These are phyloP conservation scores for Phaeosphaeriaceae sp. DNA, from an alignment of 2,329 filamentous ascomycete genomes.

Conservation along the genomic window DNA sequence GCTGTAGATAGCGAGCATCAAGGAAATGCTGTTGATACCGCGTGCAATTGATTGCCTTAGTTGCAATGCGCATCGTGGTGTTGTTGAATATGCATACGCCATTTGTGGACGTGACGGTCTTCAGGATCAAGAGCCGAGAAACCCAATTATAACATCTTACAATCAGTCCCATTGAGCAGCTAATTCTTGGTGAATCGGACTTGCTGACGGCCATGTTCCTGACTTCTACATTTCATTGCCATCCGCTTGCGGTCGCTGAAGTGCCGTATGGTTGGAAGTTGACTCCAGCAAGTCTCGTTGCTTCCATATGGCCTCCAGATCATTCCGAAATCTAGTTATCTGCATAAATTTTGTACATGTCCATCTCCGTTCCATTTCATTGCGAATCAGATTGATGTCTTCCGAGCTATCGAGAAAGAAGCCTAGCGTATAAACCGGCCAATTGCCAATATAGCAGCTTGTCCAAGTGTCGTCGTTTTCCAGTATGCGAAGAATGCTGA, in stretches of 20 bases:
- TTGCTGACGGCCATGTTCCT: no score
- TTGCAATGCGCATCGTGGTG: not conserved
- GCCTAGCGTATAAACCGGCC: conserved; percentile 20
- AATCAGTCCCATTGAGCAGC: no score
- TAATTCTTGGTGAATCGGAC: no score
- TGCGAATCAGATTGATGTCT: conserved; percentile 9
- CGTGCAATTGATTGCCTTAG: not conserved
- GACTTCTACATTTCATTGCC: no score
- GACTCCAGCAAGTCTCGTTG: not conserved
- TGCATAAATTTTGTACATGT: conserved; percentile 15
- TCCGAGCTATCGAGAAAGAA: conserved; percentile 12
- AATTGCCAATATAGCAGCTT: conserved; percentile 17
- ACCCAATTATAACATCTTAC: no score
- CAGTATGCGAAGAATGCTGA: conserved; percentile 10
- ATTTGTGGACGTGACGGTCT: no score
- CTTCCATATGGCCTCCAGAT: conserved; percentile 14
- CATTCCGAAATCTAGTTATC: conserved; percentile 8
- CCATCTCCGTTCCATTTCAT: conserved; percentile 14
- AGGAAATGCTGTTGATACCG: not conserved
- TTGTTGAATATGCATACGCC: no score
- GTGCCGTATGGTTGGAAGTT: not conserved
- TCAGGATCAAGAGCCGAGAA: no score
- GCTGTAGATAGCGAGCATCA: conserved; percentile 3
- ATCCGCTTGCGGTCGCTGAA: not conserved
- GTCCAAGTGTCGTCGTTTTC: conserved; percentile 12